These are phyloP conservation scores for Puya raimondii DNA, from an alignment of 176 grass and related monocot genomes.

Conservation along the genomic window DNA sequence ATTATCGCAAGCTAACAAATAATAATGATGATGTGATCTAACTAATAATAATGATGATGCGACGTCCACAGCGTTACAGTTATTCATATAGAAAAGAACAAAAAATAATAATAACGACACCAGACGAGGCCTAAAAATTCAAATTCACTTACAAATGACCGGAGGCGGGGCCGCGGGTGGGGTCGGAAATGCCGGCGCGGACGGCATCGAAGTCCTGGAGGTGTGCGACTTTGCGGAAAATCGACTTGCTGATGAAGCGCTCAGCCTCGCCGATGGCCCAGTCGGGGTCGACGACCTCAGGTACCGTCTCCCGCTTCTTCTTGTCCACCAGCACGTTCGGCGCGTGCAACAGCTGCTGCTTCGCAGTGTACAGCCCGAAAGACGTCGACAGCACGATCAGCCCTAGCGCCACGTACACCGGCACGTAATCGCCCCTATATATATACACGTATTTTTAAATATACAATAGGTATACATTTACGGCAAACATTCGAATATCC, in stretches of 20 bases:
- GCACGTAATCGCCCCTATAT: slow-evolving; percentile 44
- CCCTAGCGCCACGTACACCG: slow-evolving; percentile 65
- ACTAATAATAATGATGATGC: too few species aligned
- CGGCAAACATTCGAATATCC: neutral
- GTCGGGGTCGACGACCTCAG: slow-evolving; percentile 63
- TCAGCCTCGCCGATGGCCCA: slow-evolving; percentile 33
- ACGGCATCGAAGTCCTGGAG: slow-evolving; percentile 51
- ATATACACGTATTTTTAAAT: neutral
- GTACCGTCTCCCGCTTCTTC: slow-evolving; percentile 65
- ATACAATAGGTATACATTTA: too few species aligned
- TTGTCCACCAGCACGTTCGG: slow-evolving; percentile 82
- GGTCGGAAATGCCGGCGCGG: slow-evolving; percentile 39
- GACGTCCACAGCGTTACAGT: too few species aligned
- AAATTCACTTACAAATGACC: slow-evolving; percentile 10
- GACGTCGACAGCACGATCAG: slow-evolving; percentile 28
- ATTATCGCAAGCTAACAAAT: too few species aligned
- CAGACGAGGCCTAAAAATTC: neutral
- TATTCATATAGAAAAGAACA: too few species aligned
- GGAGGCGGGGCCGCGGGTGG: slow-evolving; percentile 1
- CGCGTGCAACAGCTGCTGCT: slow-evolving; percentile 58
- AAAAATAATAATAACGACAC: neutral
- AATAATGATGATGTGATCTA: too few species aligned
- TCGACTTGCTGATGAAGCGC: slow-evolving; percentile 37
- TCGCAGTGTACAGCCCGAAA: slow-evolving; percentile 51
- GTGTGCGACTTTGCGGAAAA: slow-evolving; percentile 67